Conservation (phyloP, 169 alveolate genomes). For the Hammondia hammondi region DNA sequence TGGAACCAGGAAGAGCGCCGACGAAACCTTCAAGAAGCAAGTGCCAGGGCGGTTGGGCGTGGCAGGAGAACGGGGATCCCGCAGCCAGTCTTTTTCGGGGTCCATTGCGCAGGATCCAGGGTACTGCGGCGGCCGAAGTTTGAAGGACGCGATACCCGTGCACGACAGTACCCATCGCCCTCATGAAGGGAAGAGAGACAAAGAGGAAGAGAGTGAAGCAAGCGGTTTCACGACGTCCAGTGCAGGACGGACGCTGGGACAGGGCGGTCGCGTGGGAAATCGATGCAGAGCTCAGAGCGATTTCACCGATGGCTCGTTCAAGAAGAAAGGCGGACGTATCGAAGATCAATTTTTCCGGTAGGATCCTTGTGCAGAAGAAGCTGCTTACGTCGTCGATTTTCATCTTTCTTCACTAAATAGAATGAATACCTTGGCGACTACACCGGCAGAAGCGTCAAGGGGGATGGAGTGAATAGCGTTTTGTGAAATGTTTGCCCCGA, state of each 20-base stretch:
- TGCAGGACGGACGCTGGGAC: not conserved
- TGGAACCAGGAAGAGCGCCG: not conserved
- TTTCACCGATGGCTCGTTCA: not conserved
- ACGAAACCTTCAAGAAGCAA: not conserved
- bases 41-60: not conserved
- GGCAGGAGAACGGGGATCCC: not conserved
- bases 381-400: too few species aligned
- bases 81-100: not conserved
- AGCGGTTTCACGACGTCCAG: not conserved
- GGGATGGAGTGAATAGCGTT: too few species aligned
- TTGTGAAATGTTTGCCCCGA: too few species aligned
- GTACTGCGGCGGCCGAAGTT: not conserved
- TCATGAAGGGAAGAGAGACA: not conserved
- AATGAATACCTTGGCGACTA: too few species aligned
- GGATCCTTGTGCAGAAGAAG: not conserved
- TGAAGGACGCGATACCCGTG: not conserved
- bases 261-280: constrained; percentile 30
- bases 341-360: constrained; percentile 30
- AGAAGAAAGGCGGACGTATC: constrained; percentile 12
- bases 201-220: not conserved
- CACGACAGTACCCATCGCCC: not conserved
- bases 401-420: too few species aligned
- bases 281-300: constrained; percentile 22
- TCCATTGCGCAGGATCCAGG: not conserved
- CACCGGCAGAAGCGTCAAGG: too few species aligned